phyloP scores from a whole-genome alignment of 768 basidiomycete species.

The Rhizopogon sp. region DNA sequence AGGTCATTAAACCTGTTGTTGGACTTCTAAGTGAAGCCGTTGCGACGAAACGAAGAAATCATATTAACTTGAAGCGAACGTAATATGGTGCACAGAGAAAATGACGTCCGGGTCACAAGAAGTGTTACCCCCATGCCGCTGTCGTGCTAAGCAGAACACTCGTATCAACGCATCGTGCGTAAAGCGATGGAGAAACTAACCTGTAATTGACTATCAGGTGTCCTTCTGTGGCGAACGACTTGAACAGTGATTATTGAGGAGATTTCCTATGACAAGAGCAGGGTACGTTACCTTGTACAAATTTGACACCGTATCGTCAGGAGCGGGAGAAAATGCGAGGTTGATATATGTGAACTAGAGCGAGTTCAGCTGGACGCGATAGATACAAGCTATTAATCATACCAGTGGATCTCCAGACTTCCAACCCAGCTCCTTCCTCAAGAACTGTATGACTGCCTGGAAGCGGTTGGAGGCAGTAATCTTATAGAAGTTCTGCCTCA shows the following conservation, averaged over 20 bases:
- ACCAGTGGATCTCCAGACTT: conserved; percentile 80
- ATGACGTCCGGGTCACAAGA: not conserved
- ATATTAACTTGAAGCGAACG: not conserved
- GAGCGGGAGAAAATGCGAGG: conserved; percentile 70
- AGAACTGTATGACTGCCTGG: conserved; percentile 90
- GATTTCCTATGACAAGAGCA: not conserved
- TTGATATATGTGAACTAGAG: conserved; percentile 74
- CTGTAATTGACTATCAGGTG: conserved; percentile 93
- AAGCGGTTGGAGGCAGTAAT: conserved; percentile 93
- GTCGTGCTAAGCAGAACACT: conserved; percentile 39
- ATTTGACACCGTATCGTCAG: conserved; percentile 70
- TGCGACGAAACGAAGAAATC: not conserved
- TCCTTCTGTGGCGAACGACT: conserved; percentile 86
- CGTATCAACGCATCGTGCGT: too few species aligned
- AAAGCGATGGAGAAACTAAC: conserved; percentile 29
- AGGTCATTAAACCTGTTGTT: too few species aligned
- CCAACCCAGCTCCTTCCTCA: conserved; percentile 86
- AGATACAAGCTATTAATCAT: conserved; percentile 32
- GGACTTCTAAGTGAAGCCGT: not conserved
- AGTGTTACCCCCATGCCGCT: conserved; percentile 54
- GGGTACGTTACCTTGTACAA: conserved; percentile 50
- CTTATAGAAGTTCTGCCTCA: conserved; percentile 99
- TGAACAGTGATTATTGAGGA: conserved; percentile 1
- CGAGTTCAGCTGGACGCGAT: conserved; percentile 35
- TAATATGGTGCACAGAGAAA: not conserved